phyloP scores from a whole-genome alignment of 805 yeast genomes.

The Candida endomychidarum region DNA sequence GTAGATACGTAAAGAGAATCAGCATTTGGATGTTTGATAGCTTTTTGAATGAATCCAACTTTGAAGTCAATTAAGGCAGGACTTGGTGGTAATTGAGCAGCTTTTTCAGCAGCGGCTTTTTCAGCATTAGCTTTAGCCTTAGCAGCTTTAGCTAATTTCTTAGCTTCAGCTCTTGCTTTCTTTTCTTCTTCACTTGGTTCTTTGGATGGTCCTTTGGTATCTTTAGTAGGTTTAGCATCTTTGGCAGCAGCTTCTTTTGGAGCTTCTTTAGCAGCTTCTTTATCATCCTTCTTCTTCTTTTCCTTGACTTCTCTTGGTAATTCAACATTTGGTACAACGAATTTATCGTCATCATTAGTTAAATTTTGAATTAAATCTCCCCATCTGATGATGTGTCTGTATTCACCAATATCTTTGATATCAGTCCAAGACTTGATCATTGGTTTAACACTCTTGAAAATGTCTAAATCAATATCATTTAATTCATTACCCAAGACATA shows the following conservation, averaged over 20 bases:
- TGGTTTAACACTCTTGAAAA: slow-evolving; percentile 67
- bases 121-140: slow-evolving; percentile 62
- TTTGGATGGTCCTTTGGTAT: neutral
- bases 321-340: slow-evolving; percentile 59
- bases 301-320: slow-evolving; percentile 76
- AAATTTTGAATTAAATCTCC: slow-evolving; percentile 78
- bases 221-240: slow-evolving; percentile 23
- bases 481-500: slow-evolving; percentile 69
- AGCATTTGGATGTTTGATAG: slow-evolving; percentile 96
- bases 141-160: slow-evolving; percentile 62
- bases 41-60: slow-evolving; percentile 96
- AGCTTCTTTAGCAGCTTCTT: slow-evolving; percentile 17
- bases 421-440: slow-evolving; percentile 55
- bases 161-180: slow-evolving; percentile 52
- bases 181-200: slow-evolving; percentile 42
- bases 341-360: slow-evolving; percentile 48
- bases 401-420: slow-evolving; percentile 53
- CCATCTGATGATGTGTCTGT: slow-evolving; percentile 93
- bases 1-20: slow-evolving; percentile 96
- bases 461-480: slow-evolving; percentile 67
- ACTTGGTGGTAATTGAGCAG: slow-evolving; percentile 62
- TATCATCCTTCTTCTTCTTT: slow-evolving; percentile 48
- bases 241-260: slow-evolving; percentile 39
- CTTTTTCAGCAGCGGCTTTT: slow-evolving; percentile 46
- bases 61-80: slow-evolving; percentile 90